These are phyloP conservation scores for Kalmanozyma brasiliensis DNA, from an alignment of 1,284 basidiomycete genomes.

Conservation along the genomic window DNA sequence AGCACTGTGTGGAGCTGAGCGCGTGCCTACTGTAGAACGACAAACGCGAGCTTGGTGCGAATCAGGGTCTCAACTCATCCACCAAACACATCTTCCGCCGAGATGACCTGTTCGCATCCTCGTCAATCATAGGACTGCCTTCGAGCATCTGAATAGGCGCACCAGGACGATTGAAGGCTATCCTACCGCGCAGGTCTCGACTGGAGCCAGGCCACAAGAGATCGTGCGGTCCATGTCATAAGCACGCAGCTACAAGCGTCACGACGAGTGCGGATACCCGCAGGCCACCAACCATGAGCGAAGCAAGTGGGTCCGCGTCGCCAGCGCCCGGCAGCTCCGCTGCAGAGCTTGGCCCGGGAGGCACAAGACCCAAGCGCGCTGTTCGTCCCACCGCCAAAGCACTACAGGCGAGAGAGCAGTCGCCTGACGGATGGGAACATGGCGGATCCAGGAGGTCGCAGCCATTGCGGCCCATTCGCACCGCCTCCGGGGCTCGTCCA, in stretches of 20 bases:
- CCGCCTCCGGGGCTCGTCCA: constrained; percentile 39
- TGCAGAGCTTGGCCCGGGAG: constrained; percentile 8
- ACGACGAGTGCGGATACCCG: too few species aligned
- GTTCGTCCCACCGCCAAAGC: constrained; percentile 46
- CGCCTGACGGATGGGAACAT: constrained; percentile 50
- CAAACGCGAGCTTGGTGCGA: background rate
- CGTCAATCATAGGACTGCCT: too few species aligned
- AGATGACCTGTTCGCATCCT: too few species aligned
- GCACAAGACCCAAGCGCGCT: constrained; percentile 39
- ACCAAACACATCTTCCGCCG: too few species aligned
- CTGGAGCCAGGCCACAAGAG: too few species aligned
- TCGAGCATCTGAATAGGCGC: too few species aligned
- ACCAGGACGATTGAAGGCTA: too few species aligned
- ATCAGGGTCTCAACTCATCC: constrained; percentile 1
- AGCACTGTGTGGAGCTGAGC: constrained; percentile 8
- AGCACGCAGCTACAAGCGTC: background rate
- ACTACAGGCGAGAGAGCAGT: constrained; percentile 43
- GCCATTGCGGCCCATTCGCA: constrained; percentile 37
- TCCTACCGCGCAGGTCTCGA: too few species aligned
- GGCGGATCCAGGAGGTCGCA: constrained; percentile 26
- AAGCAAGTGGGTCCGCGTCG: constrained; percentile 36
- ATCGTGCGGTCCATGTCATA: background rate
- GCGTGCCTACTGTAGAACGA: too few species aligned
- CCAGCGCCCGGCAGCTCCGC: constrained; percentile 14
- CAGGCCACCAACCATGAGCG: constrained; percentile 16